Conservation (phyloP, 2,329 filamentous ascomycete species). For the Diaporthe citriasiana region DNA sequence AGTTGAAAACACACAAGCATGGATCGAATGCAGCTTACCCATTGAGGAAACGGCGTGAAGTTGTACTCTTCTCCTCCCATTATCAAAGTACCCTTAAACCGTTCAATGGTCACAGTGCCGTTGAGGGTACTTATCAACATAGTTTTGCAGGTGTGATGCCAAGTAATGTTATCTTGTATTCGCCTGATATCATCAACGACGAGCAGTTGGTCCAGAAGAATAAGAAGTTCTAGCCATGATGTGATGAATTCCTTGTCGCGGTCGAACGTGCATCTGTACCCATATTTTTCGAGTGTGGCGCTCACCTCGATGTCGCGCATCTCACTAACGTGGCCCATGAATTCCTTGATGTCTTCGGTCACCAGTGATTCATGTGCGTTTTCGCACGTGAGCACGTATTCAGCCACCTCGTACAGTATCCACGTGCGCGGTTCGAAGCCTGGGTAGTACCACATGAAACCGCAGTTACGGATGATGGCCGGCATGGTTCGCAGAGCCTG, state of each 20-base stretch:
- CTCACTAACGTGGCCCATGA: background rate
- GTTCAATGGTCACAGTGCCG: background rate
- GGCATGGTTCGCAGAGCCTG: background rate
- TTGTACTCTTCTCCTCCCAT: background rate
- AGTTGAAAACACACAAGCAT: background rate
- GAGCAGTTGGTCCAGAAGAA: background rate
- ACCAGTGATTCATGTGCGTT: background rate
- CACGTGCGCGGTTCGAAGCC: background rate
- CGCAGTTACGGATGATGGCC: slow-evolving; percentile 5
- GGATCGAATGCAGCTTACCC: background rate
- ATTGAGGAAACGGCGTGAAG: slow-evolving; percentile 1
- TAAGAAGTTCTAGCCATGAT: background rate
- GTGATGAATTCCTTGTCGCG: slow-evolving; percentile 6
- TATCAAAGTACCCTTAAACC: background rate
- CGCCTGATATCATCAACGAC: background rate
- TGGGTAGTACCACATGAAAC: slow-evolving; percentile 14
- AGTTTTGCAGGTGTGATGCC: background rate
- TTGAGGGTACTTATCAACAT: background rate
- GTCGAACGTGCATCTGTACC: background rate
- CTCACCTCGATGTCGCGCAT: background rate
- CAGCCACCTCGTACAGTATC: slow-evolving; percentile 10
- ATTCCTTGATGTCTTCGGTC: slow-evolving; percentile 1
- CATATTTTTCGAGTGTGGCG: background rate
- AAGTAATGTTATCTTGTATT: background rate
- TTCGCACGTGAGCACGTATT: background rate